These are phyloP conservation scores for Xylaria sp. DNA, from an alignment of 495 filamentous ascomycete genomes.

Conservation along the genomic window DNA sequence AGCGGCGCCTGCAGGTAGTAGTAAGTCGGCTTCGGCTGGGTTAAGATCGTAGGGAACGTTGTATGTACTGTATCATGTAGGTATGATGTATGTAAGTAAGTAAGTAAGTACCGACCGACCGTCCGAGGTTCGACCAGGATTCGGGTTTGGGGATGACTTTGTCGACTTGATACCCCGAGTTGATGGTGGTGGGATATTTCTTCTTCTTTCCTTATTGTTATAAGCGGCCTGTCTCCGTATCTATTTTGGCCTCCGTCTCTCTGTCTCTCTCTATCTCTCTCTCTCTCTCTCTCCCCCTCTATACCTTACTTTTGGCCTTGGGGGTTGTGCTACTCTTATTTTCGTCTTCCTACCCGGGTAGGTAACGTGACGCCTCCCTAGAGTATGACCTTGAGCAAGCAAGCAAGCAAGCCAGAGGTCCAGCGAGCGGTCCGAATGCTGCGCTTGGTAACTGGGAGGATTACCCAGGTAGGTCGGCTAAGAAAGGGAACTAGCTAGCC, in stretches of 20 bases:
- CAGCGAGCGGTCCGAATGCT: slow-evolving; percentile 28
- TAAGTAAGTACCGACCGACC: background rate
- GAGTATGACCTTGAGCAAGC: background rate
- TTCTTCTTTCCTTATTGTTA: background rate
- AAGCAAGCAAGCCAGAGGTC: slow-evolving; percentile 13
- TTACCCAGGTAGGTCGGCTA: slow-evolving; percentile 29
- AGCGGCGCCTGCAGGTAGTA: slow-evolving; percentile 22
- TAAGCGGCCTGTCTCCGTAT: background rate
- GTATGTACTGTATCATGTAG: background rate
- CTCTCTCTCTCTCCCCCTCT: background rate
- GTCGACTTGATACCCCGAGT: background rate
- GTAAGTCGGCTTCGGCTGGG: slow-evolving; percentile 12
- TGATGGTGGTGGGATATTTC: background rate
- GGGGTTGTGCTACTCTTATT: background rate
- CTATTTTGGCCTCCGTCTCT: background rate
- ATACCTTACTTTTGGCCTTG: background rate
- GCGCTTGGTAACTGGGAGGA: slow-evolving; percentile 26
- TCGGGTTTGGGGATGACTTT: background rate
- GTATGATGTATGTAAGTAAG: no score
- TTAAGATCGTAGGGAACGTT: background rate
- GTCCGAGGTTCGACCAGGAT: slow-evolving; percentile 1
- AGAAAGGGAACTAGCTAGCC: slow-evolving; percentile 27
- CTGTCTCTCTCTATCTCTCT: background rate
- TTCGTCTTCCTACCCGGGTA: background rate
- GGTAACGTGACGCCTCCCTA: background rate